These are phyloP conservation scores for Madurella fahalii DNA, from an alignment of 2,329 filamentous ascomycete genomes.

Conservation along the genomic window DNA sequence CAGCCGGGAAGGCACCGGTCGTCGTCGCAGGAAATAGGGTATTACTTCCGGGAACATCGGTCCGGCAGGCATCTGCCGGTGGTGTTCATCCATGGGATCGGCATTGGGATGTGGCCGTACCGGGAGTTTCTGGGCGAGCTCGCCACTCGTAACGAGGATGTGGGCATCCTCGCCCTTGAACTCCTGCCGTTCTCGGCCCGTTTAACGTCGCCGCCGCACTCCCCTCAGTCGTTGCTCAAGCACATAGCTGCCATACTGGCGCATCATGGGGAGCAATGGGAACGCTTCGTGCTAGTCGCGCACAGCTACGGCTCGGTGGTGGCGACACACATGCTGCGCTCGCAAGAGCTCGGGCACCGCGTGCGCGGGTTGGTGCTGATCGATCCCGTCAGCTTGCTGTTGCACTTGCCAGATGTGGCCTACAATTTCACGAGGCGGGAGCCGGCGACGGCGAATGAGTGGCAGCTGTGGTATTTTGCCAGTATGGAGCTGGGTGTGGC, in stretches of 20 bases:
- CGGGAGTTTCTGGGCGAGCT: slow-evolving; percentile 53
- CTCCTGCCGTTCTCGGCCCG: slow-evolving; percentile 63
- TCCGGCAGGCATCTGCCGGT: slow-evolving; percentile 54
- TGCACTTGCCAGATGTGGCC: slow-evolving; percentile 66
- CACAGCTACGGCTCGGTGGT: slow-evolving; percentile 64
- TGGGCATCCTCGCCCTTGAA: slow-evolving; percentile 64
- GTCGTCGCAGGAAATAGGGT: slow-evolving; percentile 48
- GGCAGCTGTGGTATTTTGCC: slow-evolving; percentile 67
- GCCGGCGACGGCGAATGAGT: slow-evolving; percentile 60
- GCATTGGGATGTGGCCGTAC: slow-evolving; percentile 63
- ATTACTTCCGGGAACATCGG: slow-evolving; percentile 63
- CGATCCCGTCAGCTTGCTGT: slow-evolving; percentile 62
- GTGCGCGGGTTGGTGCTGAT: slow-evolving; percentile 47
- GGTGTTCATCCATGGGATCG: slow-evolving; percentile 68
- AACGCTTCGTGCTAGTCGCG: slow-evolving; percentile 55
- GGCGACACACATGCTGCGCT: slow-evolving; percentile 57
- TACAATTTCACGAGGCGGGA: slow-evolving; percentile 63
- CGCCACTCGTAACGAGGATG: slow-evolving; percentile 38
- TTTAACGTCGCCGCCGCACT: slow-evolving; percentile 51
- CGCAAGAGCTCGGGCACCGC: slow-evolving; percentile 44
- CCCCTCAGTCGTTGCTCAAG: slow-evolving; percentile 52
- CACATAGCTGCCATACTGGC: slow-evolving; percentile 52
- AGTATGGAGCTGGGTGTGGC: slow-evolving; percentile 64
- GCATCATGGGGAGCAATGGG: slow-evolving; percentile 45
- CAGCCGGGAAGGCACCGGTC: slow-evolving; percentile 32